Evolutionary conservation across 257 asterid genomes (phyloP), one percentile per base, ranked within the genome.

Genomic region (Nicotiana knightiana): DNA sequence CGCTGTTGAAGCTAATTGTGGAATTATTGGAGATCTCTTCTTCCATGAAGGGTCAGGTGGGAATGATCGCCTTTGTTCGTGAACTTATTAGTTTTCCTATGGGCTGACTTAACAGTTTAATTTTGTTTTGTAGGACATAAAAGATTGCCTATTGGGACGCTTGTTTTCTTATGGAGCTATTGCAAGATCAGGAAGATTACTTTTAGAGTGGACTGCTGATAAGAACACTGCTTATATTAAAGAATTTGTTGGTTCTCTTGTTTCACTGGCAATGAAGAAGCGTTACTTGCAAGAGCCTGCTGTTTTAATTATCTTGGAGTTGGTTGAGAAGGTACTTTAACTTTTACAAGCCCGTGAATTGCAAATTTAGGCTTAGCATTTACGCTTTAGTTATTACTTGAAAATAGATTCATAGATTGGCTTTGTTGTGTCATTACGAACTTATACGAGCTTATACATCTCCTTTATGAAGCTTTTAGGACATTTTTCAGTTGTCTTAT

Each of bases 11-110:
- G 93, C 93, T 96, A 82, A 89, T 93, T 81, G 83, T 87, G 81
- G 81, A 85, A 81, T 90, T 93, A 89, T 87, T 96, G 92, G 98
- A 96, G 88, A 89, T 93, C 85, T 64, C 92, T 85, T 91, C 98
- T 85, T 92, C 98, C 84, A 91, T 94, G 99, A 94, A 91, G 93
- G 99, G 98, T 67, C 98, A 93, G 98, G 99, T 96, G 82, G 85
- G 97, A 88, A 63, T 67, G 64, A 43, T 82, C 59, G 4, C 28
- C 43, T 75, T 75, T 53, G 58, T 13, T 51, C 2, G 63, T 26
- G 46, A 73, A 24, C 26, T 58, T 48, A 0, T 15, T 15, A 15
- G 24, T 3, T 48, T 15, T 51, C 21, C 53, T 75, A 51, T 51
- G 63, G 80, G 21, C 63, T 26, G 80, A 26, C 80, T 26, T 32